Evolutionary conservation across 345 rosid species (phyloP).

Genomic region (Hibiscus mutabilis): DNA sequence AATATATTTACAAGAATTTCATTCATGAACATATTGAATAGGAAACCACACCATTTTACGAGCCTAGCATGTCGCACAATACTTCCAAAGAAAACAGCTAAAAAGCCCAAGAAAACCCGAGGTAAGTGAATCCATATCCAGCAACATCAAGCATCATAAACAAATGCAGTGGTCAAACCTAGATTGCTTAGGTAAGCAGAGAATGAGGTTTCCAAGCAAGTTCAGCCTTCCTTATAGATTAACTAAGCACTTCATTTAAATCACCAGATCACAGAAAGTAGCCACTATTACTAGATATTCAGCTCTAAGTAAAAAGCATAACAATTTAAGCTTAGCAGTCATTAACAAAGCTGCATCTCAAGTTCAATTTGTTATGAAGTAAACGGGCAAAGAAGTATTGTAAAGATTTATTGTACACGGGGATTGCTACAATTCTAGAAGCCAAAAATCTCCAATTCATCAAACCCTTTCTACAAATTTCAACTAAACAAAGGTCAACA

Average conservation of each 20-base stretch:
- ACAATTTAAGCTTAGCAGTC: not conserved
- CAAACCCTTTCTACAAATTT: not conserved
- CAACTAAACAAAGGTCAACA: not conserved
- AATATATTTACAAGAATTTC: not conserved
- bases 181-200: not conserved
- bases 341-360: not conserved
- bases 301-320: not conserved
- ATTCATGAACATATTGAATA: not conserved
- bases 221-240: not conserved
- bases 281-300: not conserved
- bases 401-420: not conserved
- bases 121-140: not conserved
- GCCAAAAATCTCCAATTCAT: not conserved
- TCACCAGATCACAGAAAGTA: not conserved
- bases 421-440: not conserved
- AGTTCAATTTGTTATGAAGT: not conserved
- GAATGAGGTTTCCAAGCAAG: not conserved
- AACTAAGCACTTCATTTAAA: not conserved
- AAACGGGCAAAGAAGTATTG: not conserved
- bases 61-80: not conserved
- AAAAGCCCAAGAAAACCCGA: not conserved
- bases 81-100: not conserved
- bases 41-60: not conserved
- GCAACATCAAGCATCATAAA: not conserved
- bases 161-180: not conserved